Base-by-base conservation (phyloP, 495 filamentous ascomycete genomes). In the Cryomyces minteri region DNA sequence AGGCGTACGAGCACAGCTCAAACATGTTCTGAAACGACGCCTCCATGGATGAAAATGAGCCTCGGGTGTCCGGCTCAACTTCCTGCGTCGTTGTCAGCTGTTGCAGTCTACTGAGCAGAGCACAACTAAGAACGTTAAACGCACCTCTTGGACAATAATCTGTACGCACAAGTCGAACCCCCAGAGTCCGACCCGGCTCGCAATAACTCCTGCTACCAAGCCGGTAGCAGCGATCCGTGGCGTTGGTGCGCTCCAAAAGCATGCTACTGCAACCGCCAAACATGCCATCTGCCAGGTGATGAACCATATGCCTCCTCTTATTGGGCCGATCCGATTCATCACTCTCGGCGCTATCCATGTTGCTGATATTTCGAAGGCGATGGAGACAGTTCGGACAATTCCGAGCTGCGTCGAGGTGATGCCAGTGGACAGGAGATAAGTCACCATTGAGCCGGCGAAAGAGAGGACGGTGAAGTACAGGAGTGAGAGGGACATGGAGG, bases 111-210 rank as follows among this genome's bases (percentile, higher is more conserved):
- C 18, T 1, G 18, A 14, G 0, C 4, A 11, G 7, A 29, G 45
- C 18, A 49, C 32, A 37, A 43, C 36, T 12, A 5, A 4, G 29
- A 30, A 39, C 6, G 40, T 25, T 25, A 2, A 5, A 57, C 66
- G 52, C 52, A 77, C 76, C 50, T 79, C 76, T 54, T 84, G 80
- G 0, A 84, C 63, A 9, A 83, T 66, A 40, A 67, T 65, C 51
- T 85, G 80, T 6, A 64, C 72, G 30, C 66, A 73, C 1, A 85
- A 60, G 53, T 85, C 80, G 47, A 76, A 83, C 0, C 77, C 74
- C 70, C 79, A 76, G 0, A 85, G 62, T 0, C 80, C 80, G 5
- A 81, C 33, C 0, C 80, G 65, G 44, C 77, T 82, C 8, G 78
- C 31, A 0, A 69, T 66, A 0, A 74, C 69, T 0, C 70, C 74